Evolutionary conservation across 306 rosid species (phyloP), one percentile per base, ranked within the genome.

Genomic region (Gleditsia sinensis): DNA sequence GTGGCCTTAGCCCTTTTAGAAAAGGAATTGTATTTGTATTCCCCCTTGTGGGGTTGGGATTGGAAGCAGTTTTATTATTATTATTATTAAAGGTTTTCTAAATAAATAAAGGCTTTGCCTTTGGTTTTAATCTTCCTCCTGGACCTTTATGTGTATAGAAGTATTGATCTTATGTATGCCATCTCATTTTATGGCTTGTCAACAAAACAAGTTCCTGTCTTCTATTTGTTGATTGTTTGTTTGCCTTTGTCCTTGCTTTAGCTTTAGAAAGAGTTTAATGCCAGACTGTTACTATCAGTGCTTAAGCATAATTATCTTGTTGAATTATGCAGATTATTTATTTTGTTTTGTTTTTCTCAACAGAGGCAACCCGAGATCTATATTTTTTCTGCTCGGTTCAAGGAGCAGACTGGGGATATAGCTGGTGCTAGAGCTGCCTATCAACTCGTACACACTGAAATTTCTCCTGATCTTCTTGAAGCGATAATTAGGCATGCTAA

Each of bases 301-400:
- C 9, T 24, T 23, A 42, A 42, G 60, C 39, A 51, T 59, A 56
- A 21, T 68, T 23, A n/a, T 55, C 45, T 7, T 23, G 56, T 37
- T 64, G 23, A 16, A 39, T 39, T 19, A 1, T 65, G 53, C 33
- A 17, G 17, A 53, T 36, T 33, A 40, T 49, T 73, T 46, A 23
- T 60, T 43, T n/a, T n/a, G 49, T 23, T 67, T 66, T 60, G 53
- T 43, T 63, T 65, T 45, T 49, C 21, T 43, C 30, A 49, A 64
- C 91, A 94, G 98, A 89, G 98, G 60, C 96, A 87, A 55, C 94
- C 98, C 0, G 98, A 89, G 83, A 94, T 91, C 74, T 97, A 94
- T 77, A 83, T 94, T 50, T 94, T 94, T 76, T 82, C 92, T 77
- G 94, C 96, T 53, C 92, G 94, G 82, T 88, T 89, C 83, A 94